These are phyloP conservation scores for Yamadazyma friedrichii DNA, from an alignment of 1,139 yeast species.

Conservation along the genomic window DNA sequence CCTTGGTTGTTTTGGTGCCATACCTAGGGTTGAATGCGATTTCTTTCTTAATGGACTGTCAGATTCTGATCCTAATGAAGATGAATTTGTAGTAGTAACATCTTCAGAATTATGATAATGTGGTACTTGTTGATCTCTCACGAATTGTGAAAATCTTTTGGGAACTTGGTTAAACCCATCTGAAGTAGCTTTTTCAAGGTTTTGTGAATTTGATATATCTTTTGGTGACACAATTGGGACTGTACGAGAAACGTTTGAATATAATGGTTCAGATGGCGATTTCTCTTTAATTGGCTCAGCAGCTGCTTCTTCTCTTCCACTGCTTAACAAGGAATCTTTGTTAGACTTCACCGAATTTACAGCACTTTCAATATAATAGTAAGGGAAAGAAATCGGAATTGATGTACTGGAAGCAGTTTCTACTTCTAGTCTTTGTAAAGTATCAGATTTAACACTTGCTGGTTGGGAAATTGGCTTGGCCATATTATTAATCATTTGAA, in stretches of 20 bases:
- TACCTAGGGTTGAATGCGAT: conserved; percentile 7
- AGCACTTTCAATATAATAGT: conserved; percentile 28
- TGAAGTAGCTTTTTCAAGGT: not conserved
- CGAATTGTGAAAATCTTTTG: conserved; percentile 41
- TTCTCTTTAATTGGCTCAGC: not conserved
- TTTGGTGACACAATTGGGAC: not conserved
- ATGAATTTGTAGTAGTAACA: conserved; percentile 26
- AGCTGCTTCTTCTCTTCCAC: not conserved
- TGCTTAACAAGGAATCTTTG: not conserved
- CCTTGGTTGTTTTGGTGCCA: not conserved
- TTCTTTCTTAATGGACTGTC: conserved; percentile 9
- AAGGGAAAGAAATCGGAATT: conserved; percentile 34
- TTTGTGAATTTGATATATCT: not conserved
- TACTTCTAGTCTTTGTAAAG: conserved; percentile 27
- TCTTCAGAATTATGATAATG: conserved; percentile 23
- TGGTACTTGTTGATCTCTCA: conserved; percentile 37
- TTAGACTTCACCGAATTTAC: conserved; percentile 31
- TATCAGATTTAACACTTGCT: conserved; percentile 13
- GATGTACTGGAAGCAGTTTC: conserved; percentile 33
- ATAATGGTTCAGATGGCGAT: conserved; percentile 12
- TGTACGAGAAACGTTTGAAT: conserved; percentile 7
- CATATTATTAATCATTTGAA: conserved; percentile 10
- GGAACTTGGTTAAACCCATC: conserved; percentile 36
- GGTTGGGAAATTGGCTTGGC: conserved; percentile 7
- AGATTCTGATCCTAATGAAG: conserved; percentile 23